These are phyloP conservation scores for Uronychia setigera DNA, from an alignment of 73 alveolate genomes.

Conservation along the genomic window DNA sequence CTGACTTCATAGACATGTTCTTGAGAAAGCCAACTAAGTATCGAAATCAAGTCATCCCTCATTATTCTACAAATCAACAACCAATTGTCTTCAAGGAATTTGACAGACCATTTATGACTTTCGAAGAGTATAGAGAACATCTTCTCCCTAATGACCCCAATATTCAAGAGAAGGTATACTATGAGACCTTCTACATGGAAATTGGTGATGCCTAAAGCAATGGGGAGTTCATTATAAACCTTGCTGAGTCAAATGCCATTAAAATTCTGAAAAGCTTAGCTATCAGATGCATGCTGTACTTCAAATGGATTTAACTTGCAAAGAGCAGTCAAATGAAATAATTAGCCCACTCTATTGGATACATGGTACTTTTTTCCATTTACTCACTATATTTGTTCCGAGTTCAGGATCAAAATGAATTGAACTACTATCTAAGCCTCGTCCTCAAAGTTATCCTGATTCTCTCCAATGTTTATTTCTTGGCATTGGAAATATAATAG, in stretches of 20 bases:
- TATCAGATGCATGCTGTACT: background rate
- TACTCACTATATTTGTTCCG: background rate
- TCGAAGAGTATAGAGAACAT: background rate
- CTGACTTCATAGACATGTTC: background rate
- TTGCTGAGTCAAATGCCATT: background rate
- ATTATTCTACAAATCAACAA: background rate
- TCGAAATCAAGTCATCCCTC: background rate
- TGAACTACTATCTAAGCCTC: background rate
- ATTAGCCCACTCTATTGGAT: background rate
- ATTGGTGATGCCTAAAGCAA: background rate
- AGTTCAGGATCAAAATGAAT: background rate
- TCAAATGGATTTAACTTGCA: background rate
- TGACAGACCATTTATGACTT: background rate
- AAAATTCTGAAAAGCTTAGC: background rate
- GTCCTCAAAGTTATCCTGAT: background rate
- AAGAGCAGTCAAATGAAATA: background rate
- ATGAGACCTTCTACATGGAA: background rate
- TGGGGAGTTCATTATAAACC: background rate
- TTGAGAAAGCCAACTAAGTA: background rate
- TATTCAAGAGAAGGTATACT: background rate
- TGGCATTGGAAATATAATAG: background rate
- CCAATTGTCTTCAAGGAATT: background rate
- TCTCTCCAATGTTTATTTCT: background rate
- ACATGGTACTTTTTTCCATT: background rate
- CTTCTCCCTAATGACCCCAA: background rate